A percentile compares a stretch with the other conserved stretches of the same genome.
Conservation (phyloP, 2,329 filamentous ascomycete genomes). For the Cadophora sp. region DNA sequence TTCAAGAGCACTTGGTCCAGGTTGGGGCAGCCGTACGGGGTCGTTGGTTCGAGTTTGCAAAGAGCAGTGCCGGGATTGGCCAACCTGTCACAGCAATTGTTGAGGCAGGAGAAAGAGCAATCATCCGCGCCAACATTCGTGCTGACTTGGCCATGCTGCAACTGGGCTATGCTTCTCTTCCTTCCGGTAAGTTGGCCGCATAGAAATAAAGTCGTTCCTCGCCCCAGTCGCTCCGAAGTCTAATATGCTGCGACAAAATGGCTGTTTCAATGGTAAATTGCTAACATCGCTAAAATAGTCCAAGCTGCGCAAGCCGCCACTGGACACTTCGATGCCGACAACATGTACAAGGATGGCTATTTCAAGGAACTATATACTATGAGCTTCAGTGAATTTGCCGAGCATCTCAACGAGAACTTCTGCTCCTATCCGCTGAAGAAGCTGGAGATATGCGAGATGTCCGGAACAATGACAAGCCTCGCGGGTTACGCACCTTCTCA, state of each 20-base stretch:
- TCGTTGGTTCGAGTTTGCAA: not conserved
- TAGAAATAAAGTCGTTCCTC: not conserved
- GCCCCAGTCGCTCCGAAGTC: not conserved
- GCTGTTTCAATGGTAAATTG: not conserved
- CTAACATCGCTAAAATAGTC: not conserved
- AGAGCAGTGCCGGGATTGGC: not conserved
- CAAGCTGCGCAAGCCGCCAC: not conserved
- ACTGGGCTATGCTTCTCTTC: not conserved
- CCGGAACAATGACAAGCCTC: not conserved
- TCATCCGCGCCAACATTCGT: not conserved
- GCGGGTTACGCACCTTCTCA: not conserved
- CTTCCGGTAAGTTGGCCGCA: not conserved
- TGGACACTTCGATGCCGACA: not conserved
- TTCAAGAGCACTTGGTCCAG: conserved; percentile 1
- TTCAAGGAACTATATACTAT: not conserved
- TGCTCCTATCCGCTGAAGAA: conserved; percentile 1
- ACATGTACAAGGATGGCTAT: not conserved
- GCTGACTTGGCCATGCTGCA: conserved; percentile 6
- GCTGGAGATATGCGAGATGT: conserved; percentile 12
- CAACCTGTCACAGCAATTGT: not conserved
- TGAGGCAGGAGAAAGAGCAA: not conserved
- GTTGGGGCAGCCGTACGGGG: not conserved
- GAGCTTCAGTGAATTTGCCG: not conserved
- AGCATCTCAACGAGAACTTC: not conserved
- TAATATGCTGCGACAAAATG: not conserved